Conservation (phyloP, 768 basidiomycete genomes). For the Gloeopeniophorella convolvens region DNA sequence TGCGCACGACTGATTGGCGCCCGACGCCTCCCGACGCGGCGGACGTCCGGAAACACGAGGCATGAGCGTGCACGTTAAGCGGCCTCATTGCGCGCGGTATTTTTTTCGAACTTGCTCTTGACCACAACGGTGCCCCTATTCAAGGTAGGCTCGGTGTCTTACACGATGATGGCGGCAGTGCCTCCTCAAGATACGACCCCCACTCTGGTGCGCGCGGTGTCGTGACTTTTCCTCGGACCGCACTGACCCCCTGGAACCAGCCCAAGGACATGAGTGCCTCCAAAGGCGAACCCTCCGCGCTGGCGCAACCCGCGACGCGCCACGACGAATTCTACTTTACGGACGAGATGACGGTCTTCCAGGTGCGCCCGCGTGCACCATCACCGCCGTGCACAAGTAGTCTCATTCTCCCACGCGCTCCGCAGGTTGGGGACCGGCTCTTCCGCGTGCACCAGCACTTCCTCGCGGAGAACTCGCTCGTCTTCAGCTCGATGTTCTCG, state of each 20-base stretch:
- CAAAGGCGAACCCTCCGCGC: neutral
- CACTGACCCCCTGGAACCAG: no score
- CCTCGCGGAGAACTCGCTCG: constrained; percentile 11
- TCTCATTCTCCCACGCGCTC: neutral
- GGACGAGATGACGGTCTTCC: constrained; percentile 15
- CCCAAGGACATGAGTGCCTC: neutral
- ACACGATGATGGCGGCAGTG: constrained; percentile 1
- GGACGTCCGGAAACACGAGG: no score
- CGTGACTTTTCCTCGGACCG: no score
- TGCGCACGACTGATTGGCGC: no score
- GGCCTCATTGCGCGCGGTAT: no score
- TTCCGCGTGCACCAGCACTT: constrained; percentile 17
- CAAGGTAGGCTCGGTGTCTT: neutral
- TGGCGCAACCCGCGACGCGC: neutral
- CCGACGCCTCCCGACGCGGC: no score
- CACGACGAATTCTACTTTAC: constrained; percentile 18
- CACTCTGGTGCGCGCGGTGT: no score
- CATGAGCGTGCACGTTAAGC: neutral
- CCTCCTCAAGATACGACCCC: neutral
- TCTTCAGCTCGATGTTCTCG: constrained; percentile 11
- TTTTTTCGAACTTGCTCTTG: neutral
- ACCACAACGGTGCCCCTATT: neutral
- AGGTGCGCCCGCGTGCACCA: constrained; percentile 7
- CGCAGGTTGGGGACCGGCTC: constrained; percentile 10
- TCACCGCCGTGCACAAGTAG: no score